These are phyloP conservation scores for Clitopilus passeckerianus DNA, from an alignment of 768 basidiomycete species.

Conservation along the genomic window DNA sequence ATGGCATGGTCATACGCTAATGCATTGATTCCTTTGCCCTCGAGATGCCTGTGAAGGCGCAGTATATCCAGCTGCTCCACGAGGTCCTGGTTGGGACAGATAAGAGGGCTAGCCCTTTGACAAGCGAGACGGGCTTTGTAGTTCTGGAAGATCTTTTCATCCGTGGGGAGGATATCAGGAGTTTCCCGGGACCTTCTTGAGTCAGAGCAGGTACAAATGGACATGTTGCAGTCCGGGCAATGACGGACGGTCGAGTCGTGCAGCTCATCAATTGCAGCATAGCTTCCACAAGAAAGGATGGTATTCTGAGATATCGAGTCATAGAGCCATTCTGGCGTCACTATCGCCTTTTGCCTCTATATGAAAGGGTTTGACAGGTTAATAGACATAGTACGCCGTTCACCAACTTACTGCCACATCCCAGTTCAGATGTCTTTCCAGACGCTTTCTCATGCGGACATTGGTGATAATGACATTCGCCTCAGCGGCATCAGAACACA, in stretches of 20 bases:
- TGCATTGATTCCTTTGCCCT: slow-evolving; percentile 63
- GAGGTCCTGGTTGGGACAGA: slow-evolving; percentile 65
- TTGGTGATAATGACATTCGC: slow-evolving; percentile 67
- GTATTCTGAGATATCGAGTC: slow-evolving; percentile 45
- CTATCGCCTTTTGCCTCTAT: slow-evolving; percentile 64
- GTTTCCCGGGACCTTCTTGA: slow-evolving; percentile 4
- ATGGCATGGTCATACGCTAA: slow-evolving; percentile 72
- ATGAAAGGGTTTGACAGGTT: slow-evolving; percentile 1
- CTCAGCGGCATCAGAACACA: slow-evolving; percentile 34
- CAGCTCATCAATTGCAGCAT: slow-evolving; percentile 51
- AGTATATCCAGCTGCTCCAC: slow-evolving; percentile 56
- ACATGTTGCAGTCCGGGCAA: slow-evolving; percentile 32
- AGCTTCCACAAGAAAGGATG: slow-evolving; percentile 46
- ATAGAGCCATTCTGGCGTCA: slow-evolving; percentile 67
- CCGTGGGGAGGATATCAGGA: slow-evolving; percentile 4
- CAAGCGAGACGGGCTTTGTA: slow-evolving; percentile 51
- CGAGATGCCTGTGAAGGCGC: slow-evolving; percentile 52
- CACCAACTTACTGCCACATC: slow-evolving; percentile 48
- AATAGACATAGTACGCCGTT: neutral
- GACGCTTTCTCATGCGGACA: slow-evolving; percentile 58
- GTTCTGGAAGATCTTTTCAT: slow-evolving; percentile 16
- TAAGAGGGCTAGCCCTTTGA: slow-evolving; percentile 57
- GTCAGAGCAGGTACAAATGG: slow-evolving; percentile 8
- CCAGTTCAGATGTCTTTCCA: slow-evolving; percentile 70
- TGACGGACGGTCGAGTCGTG: slow-evolving; percentile 38